A percentile compares a stretch with the other conserved stretches of the same genome.
Conservation (phyloP, 1,284 basidiomycete genomes). For the Xerocomus amazonicus region DNA sequence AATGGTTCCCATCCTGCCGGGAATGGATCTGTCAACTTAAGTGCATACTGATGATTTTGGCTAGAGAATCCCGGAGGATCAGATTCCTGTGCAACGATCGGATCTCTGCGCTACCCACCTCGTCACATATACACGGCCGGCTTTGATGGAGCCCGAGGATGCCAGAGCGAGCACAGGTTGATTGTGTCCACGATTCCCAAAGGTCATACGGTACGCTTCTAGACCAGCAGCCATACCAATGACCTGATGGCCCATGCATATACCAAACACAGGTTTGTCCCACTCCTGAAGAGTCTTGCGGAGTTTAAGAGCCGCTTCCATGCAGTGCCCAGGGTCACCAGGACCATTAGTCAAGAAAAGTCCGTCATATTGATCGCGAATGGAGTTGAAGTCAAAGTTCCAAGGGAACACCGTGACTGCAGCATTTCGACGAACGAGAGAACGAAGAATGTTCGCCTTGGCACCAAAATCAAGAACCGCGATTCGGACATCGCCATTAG, state of each 20-base stretch:
- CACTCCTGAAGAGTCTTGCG: constrained; percentile 83
- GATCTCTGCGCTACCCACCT: constrained; percentile 45
- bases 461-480: constrained; percentile 97
- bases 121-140: constrained; percentile 96
- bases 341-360: constrained; percentile 97
- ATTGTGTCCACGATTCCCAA: constrained; percentile 99
- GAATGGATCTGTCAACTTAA: constrained; percentile 89
- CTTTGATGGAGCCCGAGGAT: constrained; percentile 86
- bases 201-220: constrained; percentile 96
- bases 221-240: constrained; percentile 96
- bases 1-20: constrained; percentile 94
- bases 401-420: constrained; percentile 95
- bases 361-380: constrained; percentile 91
- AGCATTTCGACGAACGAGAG: constrained; percentile 86
- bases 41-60: constrained; percentile 96
- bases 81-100: neutral
- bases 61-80: constrained; percentile 35
- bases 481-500: constrained; percentile 83
- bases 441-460: constrained; percentile 96
- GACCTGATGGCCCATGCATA: constrained; percentile 99
- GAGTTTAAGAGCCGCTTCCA: constrained; percentile 80
- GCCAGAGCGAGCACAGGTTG: constrained; percentile 96
- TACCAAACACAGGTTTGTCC: constrained; percentile 93
- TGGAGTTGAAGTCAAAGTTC: constrained; percentile 93
- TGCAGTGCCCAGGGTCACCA: constrained; percentile 89